These are phyloP conservation scores for Trichoderma guizhouense DNA, from an alignment of 2,329 filamentous ascomycete genomes.

Conservation along the genomic window DNA sequence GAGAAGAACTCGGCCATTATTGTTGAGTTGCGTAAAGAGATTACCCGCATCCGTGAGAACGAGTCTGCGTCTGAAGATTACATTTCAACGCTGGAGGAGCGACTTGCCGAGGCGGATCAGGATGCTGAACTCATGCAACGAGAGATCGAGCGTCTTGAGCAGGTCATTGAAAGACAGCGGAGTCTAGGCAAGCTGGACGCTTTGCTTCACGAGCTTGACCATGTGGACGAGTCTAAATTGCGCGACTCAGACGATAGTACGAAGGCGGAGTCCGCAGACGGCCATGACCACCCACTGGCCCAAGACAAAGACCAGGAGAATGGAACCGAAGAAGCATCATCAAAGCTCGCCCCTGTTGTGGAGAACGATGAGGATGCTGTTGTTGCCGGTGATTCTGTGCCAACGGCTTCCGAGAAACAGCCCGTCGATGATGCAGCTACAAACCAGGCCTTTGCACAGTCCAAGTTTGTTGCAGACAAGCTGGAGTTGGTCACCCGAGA, in stretches of 20 bases:
- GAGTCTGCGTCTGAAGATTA: constrained; percentile 92
- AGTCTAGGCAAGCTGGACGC: constrained; percentile 94
- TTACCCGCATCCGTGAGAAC: constrained; percentile 81
- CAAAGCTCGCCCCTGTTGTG: constrained; percentile 34
- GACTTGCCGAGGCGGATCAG: constrained; percentile 91
- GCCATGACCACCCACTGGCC: constrained; percentile 51
- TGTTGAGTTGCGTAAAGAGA: constrained; percentile 84
- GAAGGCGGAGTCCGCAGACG: constrained; percentile 45
- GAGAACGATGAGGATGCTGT: constrained; percentile 25
- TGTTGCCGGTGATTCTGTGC: not conserved
- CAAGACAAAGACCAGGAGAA: constrained; percentile 54
- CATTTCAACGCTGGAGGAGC: constrained; percentile 93
- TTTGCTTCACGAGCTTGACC: constrained; percentile 84
- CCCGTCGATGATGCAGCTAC: not conserved
- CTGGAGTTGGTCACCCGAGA: constrained; percentile 89
- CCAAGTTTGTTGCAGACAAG: constrained; percentile 85
- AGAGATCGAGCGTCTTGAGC: constrained; percentile 89
- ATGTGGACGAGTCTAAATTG: constrained; percentile 59
- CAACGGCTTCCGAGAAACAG: not conserved
- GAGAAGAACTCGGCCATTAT: constrained; percentile 89
- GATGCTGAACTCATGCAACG: constrained; percentile 96
- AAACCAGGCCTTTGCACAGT: constrained; percentile 69
- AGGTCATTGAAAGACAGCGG: constrained; percentile 91
- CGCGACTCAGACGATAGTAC: constrained; percentile 28
- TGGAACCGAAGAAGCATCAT: constrained; percentile 34